A percentile compares a stretch with the other conserved stretches of the same genome.
These are phyloP conservation scores for Cladophialophora carrionii DNA, from an alignment of 2,329 filamentous ascomycete genomes.

Conservation along the genomic window DNA sequence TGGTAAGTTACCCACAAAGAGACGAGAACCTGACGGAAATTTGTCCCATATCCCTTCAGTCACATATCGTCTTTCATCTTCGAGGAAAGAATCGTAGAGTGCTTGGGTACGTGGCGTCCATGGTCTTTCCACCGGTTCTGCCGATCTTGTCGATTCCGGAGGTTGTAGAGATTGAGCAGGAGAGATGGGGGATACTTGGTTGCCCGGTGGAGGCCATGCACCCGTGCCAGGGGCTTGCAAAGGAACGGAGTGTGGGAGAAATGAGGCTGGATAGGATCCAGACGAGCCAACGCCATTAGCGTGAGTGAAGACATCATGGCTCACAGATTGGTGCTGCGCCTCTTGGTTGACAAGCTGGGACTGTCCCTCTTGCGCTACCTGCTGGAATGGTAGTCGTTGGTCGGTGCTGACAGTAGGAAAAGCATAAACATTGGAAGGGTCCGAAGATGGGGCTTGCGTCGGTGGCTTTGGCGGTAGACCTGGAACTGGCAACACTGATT, in stretches of 20 bases:
- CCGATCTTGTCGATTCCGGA: slow-evolving; percentile 20
- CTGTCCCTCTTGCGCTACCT: slow-evolving; percentile 8
- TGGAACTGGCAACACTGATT: slow-evolving; percentile 44
- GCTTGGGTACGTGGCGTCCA: slow-evolving; percentile 55
- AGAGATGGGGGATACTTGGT: slow-evolving; percentile 19
- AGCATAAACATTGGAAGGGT: slow-evolving; percentile 40
- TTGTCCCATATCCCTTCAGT: slow-evolving; percentile 58
- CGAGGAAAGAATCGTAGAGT: slow-evolving; percentile 56
- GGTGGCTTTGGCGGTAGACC: slow-evolving; percentile 52
- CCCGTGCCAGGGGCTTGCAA: slow-evolving; percentile 24
- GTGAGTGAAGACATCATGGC: slow-evolving; percentile 3
- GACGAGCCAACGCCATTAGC: slow-evolving; percentile 21
- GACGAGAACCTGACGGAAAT: slow-evolving; percentile 53
- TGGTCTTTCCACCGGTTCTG: slow-evolving; percentile 46
- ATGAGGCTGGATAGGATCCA: slow-evolving; percentile 11
- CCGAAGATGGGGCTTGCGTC: slow-evolving; percentile 47
- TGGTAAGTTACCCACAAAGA: slow-evolving; percentile 73
- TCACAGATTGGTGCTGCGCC: slow-evolving; percentile 14
- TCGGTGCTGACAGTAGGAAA: slow-evolving; percentile 24
- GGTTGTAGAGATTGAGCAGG: slow-evolving; percentile 18
- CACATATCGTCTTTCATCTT: slow-evolving; percentile 55
- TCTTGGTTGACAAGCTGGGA: background rate
- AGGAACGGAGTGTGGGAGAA: slow-evolving; percentile 15
- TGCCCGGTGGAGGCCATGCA: slow-evolving; percentile 18
- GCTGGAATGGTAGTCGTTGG: slow-evolving; percentile 18